Conservation (phyloP, 2,329 filamentous ascomycete genomes). For the Colletotrichum coccodes region DNA sequence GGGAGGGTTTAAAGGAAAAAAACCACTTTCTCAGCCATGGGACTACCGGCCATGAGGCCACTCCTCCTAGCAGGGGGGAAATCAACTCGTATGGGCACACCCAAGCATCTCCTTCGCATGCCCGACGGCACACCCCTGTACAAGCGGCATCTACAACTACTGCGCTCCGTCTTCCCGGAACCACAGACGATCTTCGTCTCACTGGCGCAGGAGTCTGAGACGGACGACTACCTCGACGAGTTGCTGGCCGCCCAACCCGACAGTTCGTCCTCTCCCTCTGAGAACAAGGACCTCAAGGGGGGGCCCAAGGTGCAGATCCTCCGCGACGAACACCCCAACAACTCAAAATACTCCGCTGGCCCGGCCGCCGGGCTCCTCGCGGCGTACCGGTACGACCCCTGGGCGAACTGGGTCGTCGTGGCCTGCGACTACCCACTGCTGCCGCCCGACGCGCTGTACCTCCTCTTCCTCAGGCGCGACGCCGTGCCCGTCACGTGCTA, state of each 20-base stretch:
- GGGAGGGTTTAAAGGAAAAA: not conserved
- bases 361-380: constrained; percentile 40
- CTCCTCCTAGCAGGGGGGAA: constrained; percentile 45
- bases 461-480: constrained; percentile 38
- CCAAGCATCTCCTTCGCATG: constrained; percentile 44
- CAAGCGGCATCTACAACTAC: constrained; percentile 37
- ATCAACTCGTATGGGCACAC: constrained; percentile 42
- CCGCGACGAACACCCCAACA: not conserved
- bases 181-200: constrained; percentile 40
- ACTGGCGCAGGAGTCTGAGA: constrained; percentile 30
- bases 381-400: constrained; percentile 39
- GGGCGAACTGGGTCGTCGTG: constrained; percentile 44
- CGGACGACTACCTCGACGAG: constrained; percentile 22
- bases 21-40: not conserved
- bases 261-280: constrained; percentile 9
- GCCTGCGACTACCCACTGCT: constrained; percentile 47
- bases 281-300: not conserved
- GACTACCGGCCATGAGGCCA: constrained; percentile 34
- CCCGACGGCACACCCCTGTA: constrained; percentile 40
- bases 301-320: constrained; percentile 5
- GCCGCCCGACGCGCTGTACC: constrained; percentile 37
- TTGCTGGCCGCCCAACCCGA: constrained; percentile 15
- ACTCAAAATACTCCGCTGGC: constrained; percentile 10
- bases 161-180: constrained; percentile 38
- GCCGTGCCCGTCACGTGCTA: constrained; percentile 45